Conservation (phyloP, 192 early-diverging fungal genomes). For the Backusella westeae region DNA sequence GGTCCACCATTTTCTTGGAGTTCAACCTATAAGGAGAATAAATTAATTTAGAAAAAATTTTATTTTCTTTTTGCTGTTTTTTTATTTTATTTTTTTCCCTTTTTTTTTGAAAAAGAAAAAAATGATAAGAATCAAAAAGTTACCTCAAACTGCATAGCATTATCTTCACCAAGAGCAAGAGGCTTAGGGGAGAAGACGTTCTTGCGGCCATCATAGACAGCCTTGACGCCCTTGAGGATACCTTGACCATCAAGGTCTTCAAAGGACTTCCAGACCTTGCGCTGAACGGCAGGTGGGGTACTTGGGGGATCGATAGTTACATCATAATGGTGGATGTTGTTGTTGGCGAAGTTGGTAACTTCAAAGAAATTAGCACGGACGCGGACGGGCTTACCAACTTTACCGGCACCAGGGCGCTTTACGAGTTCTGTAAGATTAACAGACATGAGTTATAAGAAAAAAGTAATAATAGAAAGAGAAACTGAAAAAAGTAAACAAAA, state of each 20-base stretch:
- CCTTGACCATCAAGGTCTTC: slow-evolving; percentile 47
- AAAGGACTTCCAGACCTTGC: slow-evolving; percentile 69
- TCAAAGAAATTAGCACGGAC: slow-evolving; percentile 80
- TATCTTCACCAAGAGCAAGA: slow-evolving; percentile 55
- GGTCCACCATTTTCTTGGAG: slow-evolving; percentile 39
- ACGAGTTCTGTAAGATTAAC: slow-evolving; percentile 45
- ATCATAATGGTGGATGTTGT: slow-evolving; percentile 87
- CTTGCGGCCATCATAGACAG: slow-evolving; percentile 85
- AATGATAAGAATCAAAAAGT: slow-evolving; percentile 52
- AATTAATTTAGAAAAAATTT: background rate
- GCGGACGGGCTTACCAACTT: slow-evolving; percentile 35
- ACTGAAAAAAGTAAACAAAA: slow-evolving; percentile 14
- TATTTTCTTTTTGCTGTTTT: background rate
- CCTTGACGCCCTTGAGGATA: slow-evolving; percentile 54
- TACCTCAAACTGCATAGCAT: slow-evolving; percentile 61
- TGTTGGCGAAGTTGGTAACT: slow-evolving; percentile 59
- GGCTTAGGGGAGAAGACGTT: slow-evolving; percentile 66
- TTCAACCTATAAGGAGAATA: slow-evolving; percentile 28
- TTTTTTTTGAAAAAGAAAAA: slow-evolving; percentile 22
- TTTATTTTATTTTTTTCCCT: background rate
- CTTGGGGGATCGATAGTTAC: slow-evolving; percentile 65
- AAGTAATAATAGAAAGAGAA: background rate
- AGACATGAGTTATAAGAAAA: background rate
- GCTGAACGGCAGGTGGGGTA: slow-evolving; percentile 66
- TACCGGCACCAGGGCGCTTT: slow-evolving; percentile 44